Conservation (phyloP, 2,329 filamentous ascomycete genomes). For the Hyphodiscus sp. region DNA sequence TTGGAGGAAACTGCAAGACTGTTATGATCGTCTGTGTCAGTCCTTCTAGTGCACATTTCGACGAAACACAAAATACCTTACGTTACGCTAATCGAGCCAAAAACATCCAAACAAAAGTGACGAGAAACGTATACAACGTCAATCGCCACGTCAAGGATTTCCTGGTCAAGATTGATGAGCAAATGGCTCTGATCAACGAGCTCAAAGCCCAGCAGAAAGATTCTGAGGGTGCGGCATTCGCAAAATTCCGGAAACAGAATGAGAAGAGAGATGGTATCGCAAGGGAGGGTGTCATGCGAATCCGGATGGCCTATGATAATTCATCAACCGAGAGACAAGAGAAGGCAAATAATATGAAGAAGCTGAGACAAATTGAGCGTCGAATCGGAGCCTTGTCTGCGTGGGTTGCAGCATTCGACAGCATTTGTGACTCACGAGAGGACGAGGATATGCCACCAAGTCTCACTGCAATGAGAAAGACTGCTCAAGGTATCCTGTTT, state of each 20-base stretch:
- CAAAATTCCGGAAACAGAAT: constrained; percentile 84
- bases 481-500: constrained; percentile 77
- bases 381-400: constrained; percentile 80
- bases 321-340: constrained; percentile 72
- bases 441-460: constrained; percentile 64
- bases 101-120: constrained; percentile 99
- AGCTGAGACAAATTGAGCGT: constrained; percentile 73
- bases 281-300: constrained; percentile 71
- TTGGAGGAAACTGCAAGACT: constrained; percentile 96
- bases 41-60: constrained; percentile 91
- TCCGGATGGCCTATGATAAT: constrained; percentile 80
- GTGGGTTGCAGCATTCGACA: constrained; percentile 90
- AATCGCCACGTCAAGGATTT: constrained; percentile 99
- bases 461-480: constrained; percentile 72
- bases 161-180: constrained; percentile 97
- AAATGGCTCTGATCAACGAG: constrained; percentile 94
- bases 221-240: constrained; percentile 71
- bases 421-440: constrained; percentile 65
- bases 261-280: constrained; percentile 74
- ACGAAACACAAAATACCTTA: constrained; percentile 96
- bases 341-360: constrained; percentile 72
- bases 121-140: constrained; percentile 98
- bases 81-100: constrained; percentile 97
- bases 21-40: constrained; percentile 99
- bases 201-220: constrained; percentile 90